Percentiles rank a stretch among this genome's conserved stretches.
These are phyloP conservation scores for Hypoxylon rickii DNA, from an alignment of 495 filamentous ascomycete genomes.

Conservation along the genomic window DNA sequence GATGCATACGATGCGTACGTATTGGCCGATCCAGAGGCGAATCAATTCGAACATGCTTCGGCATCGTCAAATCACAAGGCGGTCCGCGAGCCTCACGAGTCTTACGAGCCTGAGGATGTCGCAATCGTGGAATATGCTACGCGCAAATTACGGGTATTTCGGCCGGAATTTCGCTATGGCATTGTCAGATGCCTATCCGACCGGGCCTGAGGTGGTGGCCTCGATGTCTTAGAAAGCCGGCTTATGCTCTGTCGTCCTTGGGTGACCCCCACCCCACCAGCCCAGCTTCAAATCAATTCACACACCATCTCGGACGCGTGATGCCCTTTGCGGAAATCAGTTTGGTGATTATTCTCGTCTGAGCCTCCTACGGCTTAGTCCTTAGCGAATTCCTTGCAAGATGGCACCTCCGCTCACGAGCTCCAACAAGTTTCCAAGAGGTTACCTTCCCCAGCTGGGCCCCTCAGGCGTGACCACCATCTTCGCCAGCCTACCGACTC, in stretches of 20 bases:
- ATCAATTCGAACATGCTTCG: constrained; percentile 32
- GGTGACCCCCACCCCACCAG: constrained; percentile 24
- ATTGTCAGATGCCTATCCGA: constrained; percentile 41
- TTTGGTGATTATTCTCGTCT: constrained; percentile 20
- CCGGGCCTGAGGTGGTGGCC: constrained; percentile 24
- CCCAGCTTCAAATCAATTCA: constrained; percentile 28
- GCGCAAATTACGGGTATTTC: constrained; percentile 24
- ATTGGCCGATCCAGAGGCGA: constrained; percentile 27
- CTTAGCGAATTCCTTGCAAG: constrained; percentile 29
- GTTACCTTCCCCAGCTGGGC: constrained; percentile 16
- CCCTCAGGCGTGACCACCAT: constrained; percentile 37
- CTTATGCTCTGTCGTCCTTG: constrained; percentile 30
- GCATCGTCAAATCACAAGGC: constrained; percentile 35
- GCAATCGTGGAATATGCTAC: constrained; percentile 27
- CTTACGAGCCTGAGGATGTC: constrained; percentile 27
- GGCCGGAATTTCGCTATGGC: constrained; percentile 25
- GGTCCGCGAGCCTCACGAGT: constrained; percentile 22
- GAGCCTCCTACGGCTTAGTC: constrained; percentile 31
- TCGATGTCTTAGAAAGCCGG: constrained; percentile 36
- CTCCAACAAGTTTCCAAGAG: constrained; percentile 22
- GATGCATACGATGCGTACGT: constrained; percentile 25
- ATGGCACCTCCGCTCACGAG: constrained; percentile 29
- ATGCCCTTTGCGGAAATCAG: constrained; percentile 34
- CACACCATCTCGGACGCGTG: constrained; percentile 40
- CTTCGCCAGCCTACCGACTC: constrained; percentile 25